phyloP scores from a whole-genome alignment of 257 asterid species.

The Fraxinus quadrangulata region DNA sequence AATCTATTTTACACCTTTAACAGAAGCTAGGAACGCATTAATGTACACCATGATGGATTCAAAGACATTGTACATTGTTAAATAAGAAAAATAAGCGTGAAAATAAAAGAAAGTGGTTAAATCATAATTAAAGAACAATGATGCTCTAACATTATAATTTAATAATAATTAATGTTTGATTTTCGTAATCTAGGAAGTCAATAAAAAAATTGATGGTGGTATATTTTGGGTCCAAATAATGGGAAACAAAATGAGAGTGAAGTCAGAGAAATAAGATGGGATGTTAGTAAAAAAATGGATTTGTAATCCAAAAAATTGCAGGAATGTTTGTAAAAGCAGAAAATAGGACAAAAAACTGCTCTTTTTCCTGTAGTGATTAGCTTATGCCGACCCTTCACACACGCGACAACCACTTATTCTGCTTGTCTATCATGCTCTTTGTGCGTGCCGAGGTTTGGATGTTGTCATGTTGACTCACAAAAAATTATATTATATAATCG shows the following conservation, averaged over 20 bases:
- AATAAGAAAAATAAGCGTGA: too few relatives aligned
- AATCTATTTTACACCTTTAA: too few relatives aligned
- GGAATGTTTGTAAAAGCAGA: slow-evolving; percentile 37
- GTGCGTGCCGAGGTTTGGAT: slow-evolving; percentile 7
- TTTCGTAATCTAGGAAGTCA: background rate
- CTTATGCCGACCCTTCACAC: slow-evolving; percentile 44
- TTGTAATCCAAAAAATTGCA: slow-evolving; percentile 35
- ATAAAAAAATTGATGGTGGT: slow-evolving; percentile 16
- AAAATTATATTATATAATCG: too few relatives aligned
- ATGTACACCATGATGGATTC: too few relatives aligned
- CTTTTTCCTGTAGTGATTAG: background rate
- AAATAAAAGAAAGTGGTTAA: too few relatives aligned
- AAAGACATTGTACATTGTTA: too few relatives aligned
- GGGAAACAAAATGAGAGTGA: slow-evolving; percentile 40
- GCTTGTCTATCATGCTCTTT: slow-evolving; percentile 30
- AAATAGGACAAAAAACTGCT: slow-evolving; percentile 34
- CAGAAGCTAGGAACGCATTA: too few relatives aligned
- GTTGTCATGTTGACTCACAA: too few relatives aligned
- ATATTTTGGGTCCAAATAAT: slow-evolving; percentile 29
- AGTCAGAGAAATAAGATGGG: slow-evolving; percentile 32
- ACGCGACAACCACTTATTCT: slow-evolving; percentile 74
- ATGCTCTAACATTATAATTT: too few relatives aligned
- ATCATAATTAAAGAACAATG: too few relatives aligned
- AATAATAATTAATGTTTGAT: too few relatives aligned
- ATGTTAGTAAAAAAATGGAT: slow-evolving; percentile 27